Base-by-base conservation (phyloP, 169 alveolate species). In the Plasmodium reichenowi region DNA sequence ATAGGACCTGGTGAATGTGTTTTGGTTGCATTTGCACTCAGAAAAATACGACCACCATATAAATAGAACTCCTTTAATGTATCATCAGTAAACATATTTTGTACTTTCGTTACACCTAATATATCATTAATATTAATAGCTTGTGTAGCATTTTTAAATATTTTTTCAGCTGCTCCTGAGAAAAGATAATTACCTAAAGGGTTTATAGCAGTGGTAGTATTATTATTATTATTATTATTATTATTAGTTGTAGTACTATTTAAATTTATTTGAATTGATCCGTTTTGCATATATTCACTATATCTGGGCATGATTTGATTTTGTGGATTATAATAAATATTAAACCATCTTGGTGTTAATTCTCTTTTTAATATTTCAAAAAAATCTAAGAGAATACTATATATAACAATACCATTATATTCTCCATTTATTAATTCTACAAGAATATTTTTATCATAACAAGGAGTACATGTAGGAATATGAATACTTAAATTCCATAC, bases 401-500 rank as follows among this genome's bases (percentile, higher is more conserved):
- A 93, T 67, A 94, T 92, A 52, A 94, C 91, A 22, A 92, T 89
- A 2, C 95, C 91, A 48, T 90, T 93, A 20, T 91, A 76, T 24
- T 93, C 94, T 63, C 97, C 96, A 62, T 94, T 94, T 92, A 95
- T 93, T 20, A 94, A 58, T 60, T 89, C 94, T 29, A 88, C 74
- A 9, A 93, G 66, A 43, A 93, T 75, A 66, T 93, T 90, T 4
- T 93, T 90, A 24, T 88, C 94, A 15, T 91, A 93, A 80, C 94
- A 88, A 24, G 97, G 97, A 2, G 95, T 76, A 20, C 93, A 62
- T 50, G 96, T 94, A 0, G 97, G 97, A 45, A 95, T 38, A 78
- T 89, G 92, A 20, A 95, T 88, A 8, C 95, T 91, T 17, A 96
- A 50, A 67, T 95, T 95, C 97, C 97, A 95, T 2, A 89, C 95